Conservation (phyloP, 345 rosid genomes). For the Salix dunnii region DNA sequence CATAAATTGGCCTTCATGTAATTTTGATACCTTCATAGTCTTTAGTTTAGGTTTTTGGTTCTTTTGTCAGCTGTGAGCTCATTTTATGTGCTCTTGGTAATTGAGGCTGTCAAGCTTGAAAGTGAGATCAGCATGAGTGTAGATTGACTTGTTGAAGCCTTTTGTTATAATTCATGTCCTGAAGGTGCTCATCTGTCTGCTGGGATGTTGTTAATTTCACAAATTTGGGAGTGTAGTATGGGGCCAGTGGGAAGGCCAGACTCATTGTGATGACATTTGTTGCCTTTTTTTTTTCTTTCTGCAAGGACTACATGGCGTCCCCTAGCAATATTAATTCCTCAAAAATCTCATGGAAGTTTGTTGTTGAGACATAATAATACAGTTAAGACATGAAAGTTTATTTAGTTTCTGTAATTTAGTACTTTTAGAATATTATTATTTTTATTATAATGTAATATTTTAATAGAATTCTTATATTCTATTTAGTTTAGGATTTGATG, state of each 20-base stretch:
- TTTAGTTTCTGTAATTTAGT: no score
- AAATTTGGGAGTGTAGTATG: background rate
- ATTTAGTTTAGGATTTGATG: no score
- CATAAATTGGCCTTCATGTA: background rate
- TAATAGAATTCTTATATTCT: no score
- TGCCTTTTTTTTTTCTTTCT: background rate
- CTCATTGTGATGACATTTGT: background rate
- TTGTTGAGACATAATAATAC: no score
- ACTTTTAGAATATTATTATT: no score
- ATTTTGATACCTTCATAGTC: background rate
- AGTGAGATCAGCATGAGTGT: background rate
- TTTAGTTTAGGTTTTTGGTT: constrained; percentile 1
- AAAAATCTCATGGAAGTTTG: no score
- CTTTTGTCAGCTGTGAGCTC: background rate
- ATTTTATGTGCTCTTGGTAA: background rate
- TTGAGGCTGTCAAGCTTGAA: background rate
- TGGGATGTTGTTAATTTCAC: background rate
- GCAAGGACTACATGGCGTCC: no score
- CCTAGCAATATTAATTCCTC: no score
- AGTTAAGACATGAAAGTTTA: no score
- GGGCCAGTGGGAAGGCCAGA: background rate
- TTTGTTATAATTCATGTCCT: background rate
- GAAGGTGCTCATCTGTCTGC: background rate
- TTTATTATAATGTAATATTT: no score
- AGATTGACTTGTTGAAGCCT: background rate